Base-by-base conservation (phyloP, 768 basidiomycete species). In the Tricholoma hemisulphureum region DNA sequence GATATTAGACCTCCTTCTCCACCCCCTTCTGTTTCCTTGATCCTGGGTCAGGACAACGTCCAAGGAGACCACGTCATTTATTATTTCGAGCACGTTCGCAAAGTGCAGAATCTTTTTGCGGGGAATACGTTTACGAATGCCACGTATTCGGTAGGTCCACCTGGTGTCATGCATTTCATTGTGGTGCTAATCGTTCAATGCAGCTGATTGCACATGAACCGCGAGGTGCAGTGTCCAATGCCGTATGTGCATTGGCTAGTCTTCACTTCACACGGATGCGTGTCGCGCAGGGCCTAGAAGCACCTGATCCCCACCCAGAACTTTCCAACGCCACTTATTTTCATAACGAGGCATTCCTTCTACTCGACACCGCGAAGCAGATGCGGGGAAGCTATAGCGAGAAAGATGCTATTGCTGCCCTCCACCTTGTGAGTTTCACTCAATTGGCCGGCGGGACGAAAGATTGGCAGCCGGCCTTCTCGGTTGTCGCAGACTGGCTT, bases 401-500 rank as follows among this genome's bases (percentile, higher is more conserved):
- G 57, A 77, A 77, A 49, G 89, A 93, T 63, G 92, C 89, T 9
- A 79, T 88, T 61, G 91, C 92, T 4, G 89, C 92, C 4, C 67
- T 91, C 41, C 89, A 91, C 69, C 81, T 94, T 60, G 79, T 91
- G 58, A 83, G 80, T 64, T 91, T 86, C 70, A 88, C 87, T 43
- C 77, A 89, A 58, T 74, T 92, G 67, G 85, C 84, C 2, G 87
- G 88, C 53, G 85, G 89, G 32, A 72, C 76, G 52, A 81, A 79
- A 16, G 83, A 87, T 63, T 94, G 92, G 92, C 81, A 81, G 58
- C 74, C 77, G 6, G 83, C 88, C 61, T 83, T 93, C 65, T 77
- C 80, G 35, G 79, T 91, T 20, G 85, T 90, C 46, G 82, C 82
- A 63, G 89, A 92, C 58, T 93, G 92, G 92, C 75, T 93, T 46